Conservation (phyloP, 2,329 filamentous ascomycete species). For the Xylaria sp. region DNA sequence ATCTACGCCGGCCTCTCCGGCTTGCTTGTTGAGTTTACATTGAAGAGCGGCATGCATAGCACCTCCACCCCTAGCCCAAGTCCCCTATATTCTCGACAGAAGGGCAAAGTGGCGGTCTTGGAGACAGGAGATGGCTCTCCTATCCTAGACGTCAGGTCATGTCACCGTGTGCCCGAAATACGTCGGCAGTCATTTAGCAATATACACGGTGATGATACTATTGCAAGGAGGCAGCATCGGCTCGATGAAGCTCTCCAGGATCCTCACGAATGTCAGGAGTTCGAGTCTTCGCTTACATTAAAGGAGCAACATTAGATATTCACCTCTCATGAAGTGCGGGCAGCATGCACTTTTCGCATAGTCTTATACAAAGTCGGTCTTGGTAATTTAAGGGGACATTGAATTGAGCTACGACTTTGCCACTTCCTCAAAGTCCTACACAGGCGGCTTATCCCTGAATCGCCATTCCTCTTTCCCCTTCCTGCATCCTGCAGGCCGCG, state of each 20-base stretch:
- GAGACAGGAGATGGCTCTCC: slow-evolving; percentile 41
- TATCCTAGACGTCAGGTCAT: slow-evolving; percentile 36
- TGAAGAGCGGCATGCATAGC: slow-evolving; percentile 35
- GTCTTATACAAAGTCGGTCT: neutral
- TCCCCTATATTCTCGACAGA: slow-evolving; percentile 25
- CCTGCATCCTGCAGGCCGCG: neutral
- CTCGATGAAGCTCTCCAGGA: slow-evolving; percentile 35
- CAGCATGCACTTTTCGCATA: no score
- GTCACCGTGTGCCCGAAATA: slow-evolving; percentile 35
- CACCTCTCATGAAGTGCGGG: neutral
- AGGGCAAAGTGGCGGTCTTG: slow-evolving; percentile 33
- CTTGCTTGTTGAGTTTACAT: slow-evolving; percentile 51
- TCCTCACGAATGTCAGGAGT: slow-evolving; percentile 20
- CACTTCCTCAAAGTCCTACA: neutral
- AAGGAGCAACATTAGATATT: neutral
- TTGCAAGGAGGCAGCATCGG: slow-evolving; percentile 30
- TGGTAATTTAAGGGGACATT: neutral
- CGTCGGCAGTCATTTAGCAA: slow-evolving; percentile 30
- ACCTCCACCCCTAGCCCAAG: neutral
- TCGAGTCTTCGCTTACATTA: neutral
- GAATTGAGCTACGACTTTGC: neutral
- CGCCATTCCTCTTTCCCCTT: neutral
- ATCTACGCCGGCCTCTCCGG: slow-evolving; percentile 58
- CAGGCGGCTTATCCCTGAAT: slow-evolving; percentile 2
- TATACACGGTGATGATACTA: neutral